Conservation (phyloP, 352 stramenopile species). For the Thraustochytrium striatum region DNA sequence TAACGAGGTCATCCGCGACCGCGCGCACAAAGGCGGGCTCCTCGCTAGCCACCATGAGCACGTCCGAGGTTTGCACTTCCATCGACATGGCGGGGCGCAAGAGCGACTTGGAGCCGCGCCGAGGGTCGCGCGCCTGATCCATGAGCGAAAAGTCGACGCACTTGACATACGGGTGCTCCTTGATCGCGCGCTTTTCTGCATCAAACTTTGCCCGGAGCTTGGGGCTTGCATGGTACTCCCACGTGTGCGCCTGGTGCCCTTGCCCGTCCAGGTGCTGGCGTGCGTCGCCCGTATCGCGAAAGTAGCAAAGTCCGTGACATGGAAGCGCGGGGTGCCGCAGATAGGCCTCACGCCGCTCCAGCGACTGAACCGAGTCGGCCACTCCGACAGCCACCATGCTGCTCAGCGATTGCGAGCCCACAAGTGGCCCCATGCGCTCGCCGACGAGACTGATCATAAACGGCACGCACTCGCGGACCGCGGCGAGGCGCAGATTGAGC, state of each 20-base stretch:
- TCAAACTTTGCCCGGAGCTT: neutral
- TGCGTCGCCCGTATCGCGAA: neutral
- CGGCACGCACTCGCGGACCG: neutral
- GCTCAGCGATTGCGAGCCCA: neutral
- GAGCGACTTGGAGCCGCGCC: too few species aligned
- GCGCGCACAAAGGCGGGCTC: neutral
- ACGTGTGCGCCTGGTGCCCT: neutral
- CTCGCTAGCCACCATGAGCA: neutral
- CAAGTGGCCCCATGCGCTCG: neutral
- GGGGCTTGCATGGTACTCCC: neutral
- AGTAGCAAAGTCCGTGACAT: conserved; percentile 17
- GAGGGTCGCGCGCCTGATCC: too few species aligned
- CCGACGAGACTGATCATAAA: conserved; percentile 13
- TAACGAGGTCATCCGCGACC: neutral
- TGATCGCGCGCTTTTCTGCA: neutral
- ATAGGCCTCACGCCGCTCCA: neutral
- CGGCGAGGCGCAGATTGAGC: neutral
- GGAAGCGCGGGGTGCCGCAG: neutral
- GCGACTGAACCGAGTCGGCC: neutral
- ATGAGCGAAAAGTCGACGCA: neutral
- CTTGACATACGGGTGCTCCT: conserved; percentile 3
- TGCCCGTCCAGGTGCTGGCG: neutral
- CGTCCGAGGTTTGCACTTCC: neutral
- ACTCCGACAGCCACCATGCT: neutral
- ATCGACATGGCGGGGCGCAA: too few species aligned